Base-by-base conservation (phyloP, 2,329 filamentous ascomycete species). In the Anisogramma anomala region DNA sequence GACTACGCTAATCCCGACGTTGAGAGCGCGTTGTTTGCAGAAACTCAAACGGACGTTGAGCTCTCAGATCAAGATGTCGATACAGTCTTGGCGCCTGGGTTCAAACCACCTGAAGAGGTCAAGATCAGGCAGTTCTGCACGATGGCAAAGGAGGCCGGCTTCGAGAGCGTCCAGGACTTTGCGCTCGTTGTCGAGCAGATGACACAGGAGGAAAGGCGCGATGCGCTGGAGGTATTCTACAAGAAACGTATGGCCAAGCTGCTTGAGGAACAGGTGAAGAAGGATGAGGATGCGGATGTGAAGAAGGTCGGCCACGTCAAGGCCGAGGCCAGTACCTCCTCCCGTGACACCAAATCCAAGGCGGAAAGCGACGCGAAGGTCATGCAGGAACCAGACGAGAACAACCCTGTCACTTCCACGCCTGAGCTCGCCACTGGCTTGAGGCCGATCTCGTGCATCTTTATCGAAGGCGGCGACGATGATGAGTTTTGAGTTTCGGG, bases 141-240 rank as follows among this genome's bases (percentile, higher is more conserved):
- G 19, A 94, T 96, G 84, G 85, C 87, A 1, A 72, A 69, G 52
- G 75, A 76, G 41, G 84, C 86, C 58, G 85, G 84, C 1, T 94
- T 86, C 55, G 66, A 71, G 1, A 80, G 75, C 55, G 79, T 81
- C 1, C 83, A 78, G 0, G 82, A 91, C 47, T 96, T 96, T 68
- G 91, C 88, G 3, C 65, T 95, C 27, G 77, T 87, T 11, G 88
- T 96, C 3, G 91, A 96, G 60, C 75, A 79, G 11, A 93, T 87
- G 84, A 93, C 84, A 33, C 84, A 89, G 58, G 84, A 82, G 54
- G 72, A 91, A 62, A 66, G 89, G 53, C 72, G 83, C 47, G 78
- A 81, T 50, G 88, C 77, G 58, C 65, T 96, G 19, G 83, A 93
- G 42, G 66, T 65, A 3, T 96, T 94, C 60, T 96, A 96, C 65